Evolutionary conservation across 352 stramenopile species (phyloP).

Genomic region (Pythium scleroteichum): DNA sequence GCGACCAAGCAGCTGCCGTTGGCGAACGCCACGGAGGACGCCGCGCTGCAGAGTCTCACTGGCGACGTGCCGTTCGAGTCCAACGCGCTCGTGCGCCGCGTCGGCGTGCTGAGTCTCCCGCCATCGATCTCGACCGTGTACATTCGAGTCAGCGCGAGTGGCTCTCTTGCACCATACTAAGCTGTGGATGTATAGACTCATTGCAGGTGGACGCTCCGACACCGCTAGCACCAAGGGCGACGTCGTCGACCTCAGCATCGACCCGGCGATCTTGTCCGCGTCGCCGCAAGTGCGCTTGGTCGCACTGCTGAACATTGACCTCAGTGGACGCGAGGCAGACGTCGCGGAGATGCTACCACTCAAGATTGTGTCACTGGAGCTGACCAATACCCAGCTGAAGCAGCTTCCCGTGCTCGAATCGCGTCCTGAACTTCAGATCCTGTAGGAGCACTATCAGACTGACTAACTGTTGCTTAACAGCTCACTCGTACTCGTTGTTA

Average conservation of each 20-base stretch:
- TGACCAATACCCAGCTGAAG: conserved; percentile 15
- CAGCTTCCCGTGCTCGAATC: background rate
- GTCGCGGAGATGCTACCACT: conserved; percentile 5
- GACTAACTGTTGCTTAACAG: too few relatives aligned
- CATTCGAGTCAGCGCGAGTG: too few relatives aligned
- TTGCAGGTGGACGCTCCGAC: conserved; percentile 11
- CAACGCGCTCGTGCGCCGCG: conserved; percentile 13
- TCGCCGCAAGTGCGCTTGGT: conserved; percentile 7
- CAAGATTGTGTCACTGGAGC: background rate
- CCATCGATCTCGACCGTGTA: conserved; percentile 10
- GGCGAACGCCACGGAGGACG: background rate
- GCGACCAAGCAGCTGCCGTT: too few relatives aligned
- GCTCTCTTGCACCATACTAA: too few relatives aligned
- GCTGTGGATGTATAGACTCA: conserved; percentile 12
- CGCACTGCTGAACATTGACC: conserved; percentile 15
- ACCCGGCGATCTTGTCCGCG: background rate
- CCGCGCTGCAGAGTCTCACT: background rate
- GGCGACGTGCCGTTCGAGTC: conserved; percentile 11
- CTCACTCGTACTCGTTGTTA: too few relatives aligned
- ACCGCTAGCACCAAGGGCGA: background rate
- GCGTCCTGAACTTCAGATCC: conserved; percentile 1
- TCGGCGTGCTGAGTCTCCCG: conserved; percentile 8
- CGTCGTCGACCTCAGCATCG: conserved; percentile 16
- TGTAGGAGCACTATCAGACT: too few relatives aligned
- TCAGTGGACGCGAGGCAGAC: background rate